phyloP scores from a whole-genome alignment of 331 rosid species.

The Prunus yedoensis region DNA sequence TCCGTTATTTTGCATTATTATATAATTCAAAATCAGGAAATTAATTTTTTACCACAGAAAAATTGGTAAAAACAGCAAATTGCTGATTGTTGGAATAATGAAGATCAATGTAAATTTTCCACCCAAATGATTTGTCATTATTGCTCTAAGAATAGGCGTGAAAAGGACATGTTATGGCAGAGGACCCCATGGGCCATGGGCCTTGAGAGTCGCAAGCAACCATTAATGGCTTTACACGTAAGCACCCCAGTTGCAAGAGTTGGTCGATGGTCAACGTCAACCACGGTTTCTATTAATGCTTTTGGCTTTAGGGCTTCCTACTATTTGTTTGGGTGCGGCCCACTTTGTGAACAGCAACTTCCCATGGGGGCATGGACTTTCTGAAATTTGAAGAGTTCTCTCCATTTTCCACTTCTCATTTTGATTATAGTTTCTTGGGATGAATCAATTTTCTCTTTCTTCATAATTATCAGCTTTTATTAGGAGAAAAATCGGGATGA shows the following conservation, averaged over 20 bases:
- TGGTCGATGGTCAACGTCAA: slow-evolving; percentile 19
- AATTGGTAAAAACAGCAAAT: background rate
- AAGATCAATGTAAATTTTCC: background rate
- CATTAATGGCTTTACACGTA: background rate
- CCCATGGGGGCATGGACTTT: background rate
- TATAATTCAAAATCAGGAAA: background rate
- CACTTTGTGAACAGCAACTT: background rate
- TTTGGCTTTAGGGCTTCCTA: background rate
- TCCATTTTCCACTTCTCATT: slow-evolving; percentile 9
- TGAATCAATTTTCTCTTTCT: slow-evolving; percentile 2
- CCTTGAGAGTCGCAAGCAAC: background rate
- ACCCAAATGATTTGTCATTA: background rate
- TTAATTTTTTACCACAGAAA: background rate
- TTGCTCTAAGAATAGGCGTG: background rate
- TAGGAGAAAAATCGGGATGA: background rate
- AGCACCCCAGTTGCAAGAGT: slow-evolving; percentile 6
- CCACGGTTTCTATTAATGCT: background rate
- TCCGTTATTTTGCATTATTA: too few species aligned
- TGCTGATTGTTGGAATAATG: background rate
- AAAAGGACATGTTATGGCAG: background rate
- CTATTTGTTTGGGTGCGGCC: background rate
- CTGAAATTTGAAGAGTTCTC: slow-evolving; percentile 4
- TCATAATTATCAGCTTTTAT: background rate
- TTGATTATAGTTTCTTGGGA: background rate
- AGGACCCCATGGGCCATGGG: background rate